phyloP scores from a whole-genome alignment of 2,329 filamentous ascomycete genomes.

The Pyrenophora graminea region DNA sequence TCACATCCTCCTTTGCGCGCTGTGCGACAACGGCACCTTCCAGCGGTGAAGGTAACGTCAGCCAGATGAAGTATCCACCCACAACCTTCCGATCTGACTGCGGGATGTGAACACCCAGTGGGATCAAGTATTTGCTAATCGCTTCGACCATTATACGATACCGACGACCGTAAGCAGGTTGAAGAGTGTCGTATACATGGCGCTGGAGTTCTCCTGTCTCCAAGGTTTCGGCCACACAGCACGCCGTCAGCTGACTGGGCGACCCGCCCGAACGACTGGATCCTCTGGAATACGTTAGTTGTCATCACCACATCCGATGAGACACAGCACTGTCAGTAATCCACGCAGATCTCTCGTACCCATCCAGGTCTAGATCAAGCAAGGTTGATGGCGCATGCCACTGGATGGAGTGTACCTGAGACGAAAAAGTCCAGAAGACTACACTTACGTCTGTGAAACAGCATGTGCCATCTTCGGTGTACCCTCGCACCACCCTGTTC shows the following conservation, averaged over 20 bases:
- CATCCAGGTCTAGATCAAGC: not conserved
- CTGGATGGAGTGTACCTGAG: not conserved
- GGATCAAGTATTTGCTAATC: conserved; percentile 63
- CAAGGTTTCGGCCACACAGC: conserved; percentile 61
- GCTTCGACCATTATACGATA: conserved; percentile 62
- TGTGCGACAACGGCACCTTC: conserved; percentile 61
- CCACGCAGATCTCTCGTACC: not conserved
- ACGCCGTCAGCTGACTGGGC: conserved; percentile 63
- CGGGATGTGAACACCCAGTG: conserved; percentile 62
- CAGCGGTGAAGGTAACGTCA: conserved; percentile 63
- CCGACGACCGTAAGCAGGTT: conserved; percentile 60
- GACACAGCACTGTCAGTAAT: conserved; percentile 9
- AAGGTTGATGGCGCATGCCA: conserved; percentile 1
- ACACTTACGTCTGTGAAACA: conserved; percentile 61
- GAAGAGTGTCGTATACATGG: conserved; percentile 59
- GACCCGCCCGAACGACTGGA: conserved; percentile 63
- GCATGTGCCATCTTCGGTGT: conserved; percentile 64
- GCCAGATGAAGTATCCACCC: conserved; percentile 88
- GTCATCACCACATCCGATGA: conserved; percentile 10
- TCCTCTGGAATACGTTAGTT: conserved; percentile 51
- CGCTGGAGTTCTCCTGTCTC: conserved; percentile 56
- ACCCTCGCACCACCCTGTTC: conserved; percentile 88
- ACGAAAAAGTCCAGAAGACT: not conserved
- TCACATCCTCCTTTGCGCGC: conserved; percentile 64
- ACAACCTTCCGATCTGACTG: conserved; percentile 57